Conservation (phyloP, 1,284 basidiomycete genomes). For the Peniophora sp. region DNA sequence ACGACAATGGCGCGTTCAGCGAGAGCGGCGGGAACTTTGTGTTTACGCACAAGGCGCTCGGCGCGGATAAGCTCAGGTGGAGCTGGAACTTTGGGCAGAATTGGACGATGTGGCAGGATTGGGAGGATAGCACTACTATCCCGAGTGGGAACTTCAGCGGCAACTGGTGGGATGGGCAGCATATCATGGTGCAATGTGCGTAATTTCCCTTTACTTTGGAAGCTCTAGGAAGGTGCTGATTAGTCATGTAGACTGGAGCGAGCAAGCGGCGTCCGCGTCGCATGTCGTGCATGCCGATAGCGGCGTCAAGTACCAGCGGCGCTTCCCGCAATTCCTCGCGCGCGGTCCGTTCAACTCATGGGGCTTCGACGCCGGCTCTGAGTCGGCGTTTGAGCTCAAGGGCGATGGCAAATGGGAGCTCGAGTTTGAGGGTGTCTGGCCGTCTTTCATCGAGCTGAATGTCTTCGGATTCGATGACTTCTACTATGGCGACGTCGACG, state of each 20-base stretch:
- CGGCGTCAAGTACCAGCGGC: conserved; percentile 53
- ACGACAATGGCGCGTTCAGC: conserved; percentile 58
- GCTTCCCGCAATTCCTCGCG: conserved; percentile 78
- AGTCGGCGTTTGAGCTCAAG: conserved; percentile 56
- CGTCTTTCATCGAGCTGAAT: conserved; percentile 81
- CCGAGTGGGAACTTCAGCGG: conserved; percentile 46
- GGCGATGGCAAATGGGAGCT: conserved; percentile 66
- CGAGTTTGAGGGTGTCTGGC: conserved; percentile 84
- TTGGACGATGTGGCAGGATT: conserved; percentile 74
- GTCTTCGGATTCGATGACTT: conserved; percentile 84
- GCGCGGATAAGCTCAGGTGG: conserved; percentile 85
- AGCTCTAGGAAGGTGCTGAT: neutral
- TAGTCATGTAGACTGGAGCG: conserved; percentile 59
- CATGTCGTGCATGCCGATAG: conserved; percentile 74
- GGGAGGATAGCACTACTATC: conserved; percentile 68
- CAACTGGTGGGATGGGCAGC: conserved; percentile 77
- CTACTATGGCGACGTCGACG: conserved; percentile 86
- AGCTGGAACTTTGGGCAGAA: conserved; percentile 80
- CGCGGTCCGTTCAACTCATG: conserved; percentile 86
- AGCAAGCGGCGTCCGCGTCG: conserved; percentile 50
- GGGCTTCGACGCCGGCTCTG: conserved; percentile 82
- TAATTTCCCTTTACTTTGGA: conserved; percentile 6
- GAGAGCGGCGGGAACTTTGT: conserved; percentile 56
- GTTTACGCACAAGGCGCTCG: conserved; percentile 74
- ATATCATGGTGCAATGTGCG: conserved; percentile 83